Conservation (phyloP, 441 rosid genomes). For the Eutrema salsugineum region DNA sequence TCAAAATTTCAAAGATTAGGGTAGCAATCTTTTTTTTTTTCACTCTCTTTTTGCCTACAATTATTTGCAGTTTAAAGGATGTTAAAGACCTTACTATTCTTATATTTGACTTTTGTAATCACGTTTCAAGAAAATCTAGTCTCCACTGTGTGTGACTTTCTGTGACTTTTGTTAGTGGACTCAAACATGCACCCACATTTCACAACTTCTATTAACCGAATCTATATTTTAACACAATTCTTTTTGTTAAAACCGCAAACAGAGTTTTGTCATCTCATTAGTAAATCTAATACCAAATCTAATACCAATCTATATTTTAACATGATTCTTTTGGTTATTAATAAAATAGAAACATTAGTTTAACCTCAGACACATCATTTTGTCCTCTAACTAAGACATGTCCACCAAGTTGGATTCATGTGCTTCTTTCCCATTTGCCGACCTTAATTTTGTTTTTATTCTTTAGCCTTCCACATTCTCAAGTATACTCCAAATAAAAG, state of each 20-base stretch:
- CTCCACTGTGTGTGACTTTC: constrained; percentile 14
- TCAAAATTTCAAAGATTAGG: background rate
- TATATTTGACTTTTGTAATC: constrained; percentile 18
- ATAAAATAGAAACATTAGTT: background rate
- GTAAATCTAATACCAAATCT: background rate
- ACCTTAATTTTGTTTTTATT: background rate
- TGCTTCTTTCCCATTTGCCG: constrained; percentile 29
- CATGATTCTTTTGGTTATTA: constrained; percentile 4
- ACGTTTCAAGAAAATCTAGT: constrained; percentile 24
- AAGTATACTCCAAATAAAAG: constrained; percentile 2
- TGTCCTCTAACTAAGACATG: constrained; percentile 13
- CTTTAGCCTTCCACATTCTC: background rate
- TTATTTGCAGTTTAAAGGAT: background rate
- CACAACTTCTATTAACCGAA: constrained; percentile 16
- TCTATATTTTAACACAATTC: background rate
- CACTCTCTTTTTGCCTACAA: background rate
- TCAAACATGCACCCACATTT: constrained; percentile 56
- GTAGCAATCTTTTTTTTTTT: background rate
- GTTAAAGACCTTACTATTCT: constrained; percentile 16
- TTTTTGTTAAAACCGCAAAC: constrained; percentile 15
- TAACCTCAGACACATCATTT: constrained; percentile 2
- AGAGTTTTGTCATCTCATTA: constrained; percentile 8
- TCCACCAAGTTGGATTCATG: constrained; percentile 45
- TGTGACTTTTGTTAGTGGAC: constrained; percentile 50
- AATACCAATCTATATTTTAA: background rate